Evolutionary conservation across 2,329 filamentous ascomycete genomes (phyloP), one percentile per base, ranked within the genome.

Genomic region (Colletotrichum ledebouriae): DNA sequence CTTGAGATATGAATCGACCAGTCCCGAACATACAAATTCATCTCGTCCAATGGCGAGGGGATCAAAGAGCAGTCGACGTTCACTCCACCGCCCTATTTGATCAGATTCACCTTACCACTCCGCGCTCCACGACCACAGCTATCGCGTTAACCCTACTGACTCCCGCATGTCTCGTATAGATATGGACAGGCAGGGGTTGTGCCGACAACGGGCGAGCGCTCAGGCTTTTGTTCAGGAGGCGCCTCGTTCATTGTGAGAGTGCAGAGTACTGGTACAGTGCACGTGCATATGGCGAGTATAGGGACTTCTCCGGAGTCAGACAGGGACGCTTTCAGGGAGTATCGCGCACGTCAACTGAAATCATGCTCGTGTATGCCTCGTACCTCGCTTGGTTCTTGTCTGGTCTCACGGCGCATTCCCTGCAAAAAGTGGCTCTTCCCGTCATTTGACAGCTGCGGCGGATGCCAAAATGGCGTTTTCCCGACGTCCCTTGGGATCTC

Each of bases 361-460:
- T 13, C 41, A 11, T 34, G 11, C 9, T 22, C 12, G 41, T 34
- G 17, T 2, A 20, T 6, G 15, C 42, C 9, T 41, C 63, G 59
- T 53, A 17, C 41, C 56, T 52, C 13, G 42, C 56, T 10, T 20
- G 34, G 49, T 49, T 41, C 41, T 47, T 55, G 47, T 37, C 49
- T 37, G 29, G 46, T 33, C 46, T 59, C 55, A 39, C 56, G 37
- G 49, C 47, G 34, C n/a, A 17, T 47, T 59, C 59, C 53, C 59
- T 67, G 63, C 44, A 62, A 7, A 7, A 22, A n/a, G 67, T 63
- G 67, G 67, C 37, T 17, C 59, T 63, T 67, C 63, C 67, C 67
- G 67, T 59, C 56, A 53, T 70, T 67, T 68, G 67, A 70, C 67
- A 70, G 67, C 67, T 67, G 55, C 55, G 55, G 37, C 46, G 53